Percentiles rank a stretch among this genome's conserved stretches.
phyloP scores from a whole-genome alignment of 2,329 filamentous ascomycete species.

The Pezicula radicicola region DNA sequence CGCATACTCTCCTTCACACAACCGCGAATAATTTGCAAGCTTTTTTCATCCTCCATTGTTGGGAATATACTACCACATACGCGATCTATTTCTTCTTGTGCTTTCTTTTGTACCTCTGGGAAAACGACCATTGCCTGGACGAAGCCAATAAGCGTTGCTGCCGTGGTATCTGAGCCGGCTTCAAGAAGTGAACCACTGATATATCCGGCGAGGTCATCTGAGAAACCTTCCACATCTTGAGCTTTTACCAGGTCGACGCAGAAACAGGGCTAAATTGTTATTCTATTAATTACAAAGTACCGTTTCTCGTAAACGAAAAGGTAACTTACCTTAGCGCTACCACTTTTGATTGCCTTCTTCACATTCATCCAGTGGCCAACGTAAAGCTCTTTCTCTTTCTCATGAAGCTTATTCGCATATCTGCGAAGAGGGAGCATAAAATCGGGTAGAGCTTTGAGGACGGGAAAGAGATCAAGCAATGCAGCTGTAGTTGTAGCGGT shows the following conservation, averaged over 20 bases:
- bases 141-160: conserved; percentile 33
- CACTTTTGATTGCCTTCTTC: conserved; percentile 27
- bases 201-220: conserved; percentile 6
- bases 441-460: conserved; percentile 38
- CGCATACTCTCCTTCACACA: conserved; percentile 36
- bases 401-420: conserved; percentile 39
- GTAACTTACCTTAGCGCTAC: conserved; percentile 1
- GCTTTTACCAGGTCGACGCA: conserved; percentile 7
- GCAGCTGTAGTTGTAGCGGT: conserved; percentile 44
- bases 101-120: conserved; percentile 40
- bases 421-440: conserved; percentile 33
- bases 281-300: too few species aligned
- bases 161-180: conserved; percentile 37
- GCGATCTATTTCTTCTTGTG: conserved; percentile 38
- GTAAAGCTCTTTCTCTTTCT: conserved; percentile 39
- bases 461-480: conserved; percentile 42
- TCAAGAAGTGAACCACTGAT: conserved; percentile 23
- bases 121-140: conserved; percentile 31
- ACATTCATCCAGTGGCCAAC: conserved; percentile 37
- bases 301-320: neutral
- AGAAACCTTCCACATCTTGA: conserved; percentile 3
- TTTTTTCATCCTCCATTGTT: conserved; percentile 30
- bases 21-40: conserved; percentile 39
- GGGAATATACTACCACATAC: conserved; percentile 38
- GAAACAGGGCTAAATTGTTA: conserved; percentile 6